Percentiles rank a stretch among this genome's conserved stretches.
phyloP scores from a whole-genome alignment of 108 stramenopile species.

The Epithemia pelagica region DNA sequence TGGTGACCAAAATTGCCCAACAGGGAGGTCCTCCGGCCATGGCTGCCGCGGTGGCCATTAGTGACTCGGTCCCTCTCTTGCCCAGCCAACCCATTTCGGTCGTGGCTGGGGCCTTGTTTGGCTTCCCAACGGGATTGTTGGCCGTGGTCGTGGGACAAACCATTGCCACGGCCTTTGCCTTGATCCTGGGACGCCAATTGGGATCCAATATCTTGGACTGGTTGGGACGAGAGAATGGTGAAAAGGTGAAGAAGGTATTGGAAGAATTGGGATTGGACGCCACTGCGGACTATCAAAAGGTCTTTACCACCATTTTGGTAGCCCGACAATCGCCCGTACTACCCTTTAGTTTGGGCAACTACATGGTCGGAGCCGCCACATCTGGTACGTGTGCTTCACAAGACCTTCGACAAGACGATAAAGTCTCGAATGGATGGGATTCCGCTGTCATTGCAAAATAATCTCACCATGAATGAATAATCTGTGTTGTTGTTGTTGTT shows the following conservation, averaged over 20 bases:
- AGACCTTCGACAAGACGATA: too few species aligned
- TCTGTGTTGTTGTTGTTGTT: too few species aligned
- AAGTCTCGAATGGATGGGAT: too few species aligned
- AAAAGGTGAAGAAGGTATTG: slow-evolving; percentile 5
- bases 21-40: slow-evolving; percentile 7
- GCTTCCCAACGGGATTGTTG: neutral
- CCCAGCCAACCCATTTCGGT: slow-evolving; percentile 12
- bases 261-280: slow-evolving; percentile 1
- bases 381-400: neutral
- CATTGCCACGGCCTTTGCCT: slow-evolving; percentile 6
- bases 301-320: slow-evolving; percentile 3
- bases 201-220: neutral
- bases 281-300: neutral
- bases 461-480: too few species aligned
- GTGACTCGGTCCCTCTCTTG: slow-evolving; percentile 2
- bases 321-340: slow-evolving; percentile 11
- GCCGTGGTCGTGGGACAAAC: slow-evolving; percentile 8
- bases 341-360: slow-evolving; percentile 8
- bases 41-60: slow-evolving; percentile 1
- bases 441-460: too few species aligned
- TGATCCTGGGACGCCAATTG: neutral
- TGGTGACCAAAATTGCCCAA: neutral
- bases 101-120: slow-evolving; percentile 10
- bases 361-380: slow-evolving; percentile 8
- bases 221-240: neutral